Evolutionary conservation across 1,139 yeast species (phyloP), one percentile per base, ranked within the genome.

Genomic region (Pichia kudriavzevii): DNA sequence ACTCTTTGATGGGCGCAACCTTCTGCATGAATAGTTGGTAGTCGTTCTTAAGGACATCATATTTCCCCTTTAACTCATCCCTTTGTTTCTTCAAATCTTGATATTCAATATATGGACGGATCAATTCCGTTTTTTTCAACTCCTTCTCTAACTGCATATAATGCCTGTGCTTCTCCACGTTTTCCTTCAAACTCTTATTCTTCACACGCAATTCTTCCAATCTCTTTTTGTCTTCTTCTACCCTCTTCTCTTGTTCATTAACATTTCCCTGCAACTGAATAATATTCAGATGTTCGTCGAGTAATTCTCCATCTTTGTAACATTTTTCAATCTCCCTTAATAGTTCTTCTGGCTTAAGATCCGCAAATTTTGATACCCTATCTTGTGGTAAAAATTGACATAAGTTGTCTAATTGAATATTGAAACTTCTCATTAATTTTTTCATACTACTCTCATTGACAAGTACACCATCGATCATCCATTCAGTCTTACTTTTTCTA

Each of bases 351-450:
- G 94, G 83, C 12, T 83, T 71, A 42, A 85, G 61, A 5, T 79
- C 74, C 0, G 97, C 95, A 63, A 93, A 93, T 46, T 85, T 88
- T 1, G 94, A 91, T 7, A 91, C 98, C 45, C 94, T 68, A 50
- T 91, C 98, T 53, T 93, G 99, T 0, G 98, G 95, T 35, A 93
- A 61, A 53, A 93, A 93, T 53, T 91, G 97, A 52, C 98, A 91
- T 38, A 91, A 65, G 51, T 88, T 93, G 54, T 85, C 94, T 39
- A 93, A 66, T 52, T 91, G 97, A 41, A 93, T 82, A 49, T 82
- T 82, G 44, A 77, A 68, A 2, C 56, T 52, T 15, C 58, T 56
- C 19, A 83, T 65, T 1, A 69, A 39, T 6, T 59, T 58, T 34
- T 63, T 67, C 4, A 88, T 68, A 2, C 57, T 60, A 19, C 55